Base-by-base conservation (phyloP, 345 rosid species). In the Aegle marmelos region DNA sequence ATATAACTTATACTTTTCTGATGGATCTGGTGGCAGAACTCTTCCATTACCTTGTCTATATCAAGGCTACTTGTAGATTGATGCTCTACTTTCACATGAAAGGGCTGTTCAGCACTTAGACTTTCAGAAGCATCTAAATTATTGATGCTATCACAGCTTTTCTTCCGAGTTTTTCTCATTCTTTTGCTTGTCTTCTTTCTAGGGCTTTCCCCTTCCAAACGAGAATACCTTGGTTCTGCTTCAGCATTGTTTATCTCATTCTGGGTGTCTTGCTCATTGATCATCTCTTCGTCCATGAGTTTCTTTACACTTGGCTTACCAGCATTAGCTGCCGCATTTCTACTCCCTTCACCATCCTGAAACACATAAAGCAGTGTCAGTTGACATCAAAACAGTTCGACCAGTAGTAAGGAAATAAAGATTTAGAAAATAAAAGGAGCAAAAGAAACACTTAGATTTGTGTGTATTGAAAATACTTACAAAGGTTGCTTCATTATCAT, bases 221-320 rank as follows among this genome's bases (percentile, higher is more conserved):
- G 83, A 28, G 88, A 80, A 76, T 70, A 72, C 60, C 86, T 82
- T 65, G 81, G 76, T 82, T 84, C 87, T 39, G 79, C 86, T 86
- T 85, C 87, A 73, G 76, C 79, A 81, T 76, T 81, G 22, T 67
- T 82, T 67, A 48, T 81, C 80, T 90, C 88, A 66, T 79, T 82
- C 82, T 83, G 86, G 21, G 68, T 17, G 61, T 59, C 84, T 70
- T 83, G 82, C 81, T 91, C 93, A 24, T 71, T 73, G 50, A 86
- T 82, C 90, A 94, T 90, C 83, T 94, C 99, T 82, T 94, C 93
- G 78, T 95, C 99, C 27, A 97, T 92, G 78, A 94, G 99, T 79
- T 84, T 90, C 90, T 94, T 94, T 82, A 97, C 93, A 79, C 97
- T 93, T 73, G 96, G 92, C 83, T 87, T 90, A 50, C 83, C 75